These are phyloP conservation scores for Solanum chaucha DNA, from an alignment of 257 asterid genomes.

Conservation along the genomic window DNA sequence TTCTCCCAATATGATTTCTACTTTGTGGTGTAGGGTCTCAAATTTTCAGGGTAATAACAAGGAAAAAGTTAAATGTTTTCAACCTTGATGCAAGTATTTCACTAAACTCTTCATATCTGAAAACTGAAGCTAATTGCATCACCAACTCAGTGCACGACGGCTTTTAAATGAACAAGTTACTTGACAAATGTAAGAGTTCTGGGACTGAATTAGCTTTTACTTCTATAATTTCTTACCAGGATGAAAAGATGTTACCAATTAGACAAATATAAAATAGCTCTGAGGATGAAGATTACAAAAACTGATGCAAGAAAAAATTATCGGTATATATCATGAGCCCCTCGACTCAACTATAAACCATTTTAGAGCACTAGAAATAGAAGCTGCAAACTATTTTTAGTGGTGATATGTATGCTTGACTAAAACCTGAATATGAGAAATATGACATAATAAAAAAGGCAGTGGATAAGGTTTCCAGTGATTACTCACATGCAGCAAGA, in stretches of 20 bases:
- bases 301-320: not conserved
- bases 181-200: not conserved
- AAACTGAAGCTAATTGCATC: not conserved
- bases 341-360: not conserved
- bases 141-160: not conserved
- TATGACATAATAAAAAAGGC: not conserved
- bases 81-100: not conserved
- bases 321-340: not conserved
- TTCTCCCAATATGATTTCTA: not conserved
- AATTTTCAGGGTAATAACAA: not conserved
- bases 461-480: not conserved
- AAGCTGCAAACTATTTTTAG: not conserved
- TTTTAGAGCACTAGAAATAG: not conserved
- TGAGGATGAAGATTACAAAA: not conserved
- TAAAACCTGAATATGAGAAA: not conserved
- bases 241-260: not conserved
- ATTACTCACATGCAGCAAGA: constrained; percentile 79
- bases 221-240: not conserved
- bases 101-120: not conserved
- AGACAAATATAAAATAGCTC: not conserved
- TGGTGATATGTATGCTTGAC: not conserved
- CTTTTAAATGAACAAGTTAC: not conserved
- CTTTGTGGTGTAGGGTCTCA: not conserved
- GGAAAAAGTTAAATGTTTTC: not conserved
- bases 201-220: not conserved